A percentile compares a stretch with the other conserved stretches of the same genome.
phyloP scores from a whole-genome alignment of 208 protist genomes.

The Crithidia mellificae region DNA sequence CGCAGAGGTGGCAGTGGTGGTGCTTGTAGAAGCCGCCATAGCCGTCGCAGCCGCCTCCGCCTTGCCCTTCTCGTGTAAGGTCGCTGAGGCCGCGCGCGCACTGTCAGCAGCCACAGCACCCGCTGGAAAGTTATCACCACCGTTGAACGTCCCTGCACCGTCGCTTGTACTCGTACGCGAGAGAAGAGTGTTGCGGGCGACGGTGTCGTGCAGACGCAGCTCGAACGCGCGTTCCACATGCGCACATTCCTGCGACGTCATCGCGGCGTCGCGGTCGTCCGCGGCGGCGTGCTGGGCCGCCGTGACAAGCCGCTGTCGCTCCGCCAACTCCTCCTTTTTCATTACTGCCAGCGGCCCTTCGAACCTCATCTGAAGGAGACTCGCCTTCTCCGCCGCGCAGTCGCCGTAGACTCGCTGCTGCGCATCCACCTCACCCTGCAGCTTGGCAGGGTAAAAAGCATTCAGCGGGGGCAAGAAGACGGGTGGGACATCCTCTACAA shows the following conservation, averaged over 20 bases:
- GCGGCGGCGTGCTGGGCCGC: constrained; percentile 26
- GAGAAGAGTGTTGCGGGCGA: constrained; percentile 35
- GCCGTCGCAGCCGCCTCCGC: not conserved
- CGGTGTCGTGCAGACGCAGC: constrained; percentile 45
- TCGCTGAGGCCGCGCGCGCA: too few species aligned
- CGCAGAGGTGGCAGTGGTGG: not conserved
- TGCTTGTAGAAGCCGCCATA: not conserved
- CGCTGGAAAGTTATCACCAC: too few species aligned
- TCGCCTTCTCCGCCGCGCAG: constrained; percentile 25
- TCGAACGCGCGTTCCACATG: constrained; percentile 58
- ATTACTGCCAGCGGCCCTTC: constrained; percentile 31
- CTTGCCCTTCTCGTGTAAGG: not conserved
- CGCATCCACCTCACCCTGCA: constrained; percentile 40
- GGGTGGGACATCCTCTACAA: constrained; percentile 36
- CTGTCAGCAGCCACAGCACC: not conserved
- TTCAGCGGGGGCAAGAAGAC: constrained; percentile 65
- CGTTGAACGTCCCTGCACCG: too few species aligned
- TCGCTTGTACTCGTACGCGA: constrained; percentile 1
- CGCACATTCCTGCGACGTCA: constrained; percentile 49
- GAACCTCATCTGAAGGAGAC: constrained; percentile 32
- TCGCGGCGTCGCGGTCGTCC: constrained; percentile 46
- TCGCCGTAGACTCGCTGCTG: constrained; percentile 38
- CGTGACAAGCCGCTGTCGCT: constrained; percentile 23
- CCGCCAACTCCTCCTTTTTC: constrained; percentile 28
- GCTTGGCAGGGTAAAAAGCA: constrained; percentile 46